phyloP scores from a whole-genome alignment of 73 alveolate genomes.

The Paramecium primaurelia region DNA sequence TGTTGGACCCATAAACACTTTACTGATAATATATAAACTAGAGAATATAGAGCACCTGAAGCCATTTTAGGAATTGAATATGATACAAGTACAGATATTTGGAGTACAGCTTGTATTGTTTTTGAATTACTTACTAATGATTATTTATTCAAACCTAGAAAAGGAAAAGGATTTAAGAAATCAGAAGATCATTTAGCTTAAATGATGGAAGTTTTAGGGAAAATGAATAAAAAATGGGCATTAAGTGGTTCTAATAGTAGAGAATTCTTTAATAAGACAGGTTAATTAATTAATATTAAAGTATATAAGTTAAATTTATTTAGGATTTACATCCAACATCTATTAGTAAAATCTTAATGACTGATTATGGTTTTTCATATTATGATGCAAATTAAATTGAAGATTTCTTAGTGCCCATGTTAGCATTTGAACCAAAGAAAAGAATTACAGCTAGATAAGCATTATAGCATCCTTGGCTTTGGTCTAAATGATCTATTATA shows the following conservation, averaged over 20 bases:
- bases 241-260: conserved; percentile 58
- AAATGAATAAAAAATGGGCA: conserved; percentile 70
- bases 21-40: conserved; percentile 69
- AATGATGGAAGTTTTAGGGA: conserved; percentile 76
- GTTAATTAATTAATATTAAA: conserved; percentile 41
- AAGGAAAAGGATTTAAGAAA: conserved; percentile 59
- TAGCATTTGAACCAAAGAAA: conserved; percentile 80
- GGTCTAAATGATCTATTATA: background rate
- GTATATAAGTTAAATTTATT: background rate
- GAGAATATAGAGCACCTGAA: conserved; percentile 93
- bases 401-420: conserved; percentile 94
- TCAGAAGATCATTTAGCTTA: conserved; percentile 84
- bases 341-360: conserved; percentile 83
- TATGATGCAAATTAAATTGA: conserved; percentile 89
- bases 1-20: conserved; percentile 74
- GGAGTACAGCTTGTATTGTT: conserved; percentile 85
- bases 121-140: conserved; percentile 86
- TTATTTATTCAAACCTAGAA: conserved; percentile 71
- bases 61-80: conserved; percentile 76
- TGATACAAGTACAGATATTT: conserved; percentile 77
- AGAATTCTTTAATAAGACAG: conserved; percentile 53
- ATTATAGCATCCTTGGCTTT: conserved; percentile 88
- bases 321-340: conserved; percentile 86
- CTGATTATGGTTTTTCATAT: conserved; percentile 87
- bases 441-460: conserved; percentile 89